These are phyloP conservation scores for Austroboletus novae-zelandiae DNA, from an alignment of 1,284 basidiomycete species.

Conservation along the genomic window DNA sequence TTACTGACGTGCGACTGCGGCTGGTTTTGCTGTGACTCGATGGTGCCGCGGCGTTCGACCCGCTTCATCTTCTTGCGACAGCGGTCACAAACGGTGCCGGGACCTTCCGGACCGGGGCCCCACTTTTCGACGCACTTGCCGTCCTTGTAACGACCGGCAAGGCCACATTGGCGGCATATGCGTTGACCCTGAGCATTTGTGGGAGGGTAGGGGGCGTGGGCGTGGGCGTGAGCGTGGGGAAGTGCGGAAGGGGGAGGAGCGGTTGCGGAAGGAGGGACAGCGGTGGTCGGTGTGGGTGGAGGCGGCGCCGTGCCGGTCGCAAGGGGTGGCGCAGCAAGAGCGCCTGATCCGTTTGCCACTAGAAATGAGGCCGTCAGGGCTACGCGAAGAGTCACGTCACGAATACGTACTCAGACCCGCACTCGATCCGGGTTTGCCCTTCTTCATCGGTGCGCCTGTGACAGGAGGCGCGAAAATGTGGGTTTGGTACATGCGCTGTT, in stretches of 20 bases:
- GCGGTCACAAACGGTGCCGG: constrained; percentile 80
- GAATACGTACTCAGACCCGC: constrained; percentile 21
- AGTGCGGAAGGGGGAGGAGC: neutral
- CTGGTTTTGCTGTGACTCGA: constrained; percentile 33
- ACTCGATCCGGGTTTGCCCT: constrained; percentile 42
- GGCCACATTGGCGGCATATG: constrained; percentile 71
- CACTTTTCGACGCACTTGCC: constrained; percentile 85
- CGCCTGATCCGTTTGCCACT: constrained; percentile 27
- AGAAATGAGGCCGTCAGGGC: constrained; percentile 11
- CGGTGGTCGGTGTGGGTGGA: constrained; percentile 16
- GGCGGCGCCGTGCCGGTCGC: constrained; percentile 11
- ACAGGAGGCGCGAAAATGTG: constrained; percentile 69
- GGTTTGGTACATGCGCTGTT: constrained; percentile 53
- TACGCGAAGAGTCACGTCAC: constrained; percentile 3
- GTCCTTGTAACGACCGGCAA: constrained; percentile 72
- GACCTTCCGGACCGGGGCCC: constrained; percentile 80
- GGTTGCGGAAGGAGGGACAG: constrained; percentile 10
- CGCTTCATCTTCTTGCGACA: constrained; percentile 87
- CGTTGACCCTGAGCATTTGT: constrained; percentile 65
- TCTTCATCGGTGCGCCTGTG: constrained; percentile 65
- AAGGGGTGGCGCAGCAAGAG: constrained; percentile 19
- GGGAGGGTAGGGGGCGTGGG: constrained; percentile 27
- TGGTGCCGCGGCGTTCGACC: constrained; percentile 69
- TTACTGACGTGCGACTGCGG: constrained; percentile 15
- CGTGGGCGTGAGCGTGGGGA: constrained; percentile 4